phyloP scores from a whole-genome alignment of 306 rosid genomes.

The Ormosia semicastrata region DNA sequence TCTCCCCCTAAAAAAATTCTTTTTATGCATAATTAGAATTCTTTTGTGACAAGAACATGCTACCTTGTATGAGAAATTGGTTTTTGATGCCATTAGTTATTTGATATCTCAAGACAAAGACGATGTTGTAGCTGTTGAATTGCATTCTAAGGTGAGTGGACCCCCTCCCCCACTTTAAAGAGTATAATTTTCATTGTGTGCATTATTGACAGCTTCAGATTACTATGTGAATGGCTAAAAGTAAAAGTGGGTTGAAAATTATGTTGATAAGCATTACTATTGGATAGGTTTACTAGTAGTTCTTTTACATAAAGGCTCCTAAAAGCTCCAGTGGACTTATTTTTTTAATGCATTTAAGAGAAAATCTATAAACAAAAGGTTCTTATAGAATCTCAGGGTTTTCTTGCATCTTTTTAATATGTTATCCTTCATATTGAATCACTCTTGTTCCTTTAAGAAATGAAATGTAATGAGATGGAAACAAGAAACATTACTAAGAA shows the following conservation, averaged over 20 bases:
- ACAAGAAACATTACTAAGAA: too few relatives aligned
- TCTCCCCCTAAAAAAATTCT: not conserved
- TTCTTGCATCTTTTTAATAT: not conserved
- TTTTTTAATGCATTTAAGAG: not conserved
- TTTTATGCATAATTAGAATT: not conserved
- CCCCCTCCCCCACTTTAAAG: not conserved
- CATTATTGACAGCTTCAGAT: not conserved
- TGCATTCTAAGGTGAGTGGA: slow-evolving; percentile 57
- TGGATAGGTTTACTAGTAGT: not conserved
- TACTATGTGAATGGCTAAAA: not conserved
- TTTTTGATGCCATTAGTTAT: slow-evolving; percentile 56
- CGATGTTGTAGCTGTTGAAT: slow-evolving; percentile 66
- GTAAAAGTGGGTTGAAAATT: not conserved
- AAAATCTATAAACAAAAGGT: not conserved
- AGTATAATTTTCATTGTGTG: not conserved
- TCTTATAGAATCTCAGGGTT: not conserved
- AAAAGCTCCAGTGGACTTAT: not conserved
- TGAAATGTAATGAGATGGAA: too few relatives aligned
- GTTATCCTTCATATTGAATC: not conserved
- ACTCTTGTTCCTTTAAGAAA: not conserved
- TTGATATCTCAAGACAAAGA: slow-evolving; percentile 67
- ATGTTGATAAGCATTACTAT: not conserved
- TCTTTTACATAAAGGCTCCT: not conserved
- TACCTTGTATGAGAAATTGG: slow-evolving; percentile 77
- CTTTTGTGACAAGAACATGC: slow-evolving; percentile 65